Evolutionary conservation across 148 eudicot species (phyloP), one percentile per base, ranked within the genome.

Genomic region (Diospyros kaki): DNA sequence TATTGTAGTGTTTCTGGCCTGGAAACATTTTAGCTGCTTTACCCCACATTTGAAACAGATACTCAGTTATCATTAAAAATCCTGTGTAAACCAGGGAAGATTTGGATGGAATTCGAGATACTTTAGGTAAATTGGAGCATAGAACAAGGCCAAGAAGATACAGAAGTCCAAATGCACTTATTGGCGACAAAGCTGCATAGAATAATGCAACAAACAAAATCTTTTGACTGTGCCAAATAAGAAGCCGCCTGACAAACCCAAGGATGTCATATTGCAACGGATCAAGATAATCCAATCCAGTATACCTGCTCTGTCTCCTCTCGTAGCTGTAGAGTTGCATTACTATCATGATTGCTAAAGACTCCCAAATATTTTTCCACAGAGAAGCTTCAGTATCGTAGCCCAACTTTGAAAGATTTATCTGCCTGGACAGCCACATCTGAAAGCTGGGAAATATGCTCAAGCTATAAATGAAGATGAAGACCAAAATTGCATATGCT

Each of bases 291-390:
- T 78, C 86, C 58, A 82, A 81, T 14, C 73, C 79, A 5, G 40
- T 68, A 73, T 73, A 74, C 78, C 85, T 93, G 93, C 91, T 95
- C 81, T 95, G 91, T 77, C 97, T 88, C 80, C 99, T 87, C 83
- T 93, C 99, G 55, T 95, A 95, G 84, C 97, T 95, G 81, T 93
- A 95, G 73, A 95, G 97, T 84, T 95, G 99, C 99, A 95, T 95
- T 68, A 93, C 99, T 78, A 93, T 86, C 85, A 93, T 77, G 70
- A 93, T 82, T 75, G 99, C 99, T 56, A 95, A 81, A 58, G 99
- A 91, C 77, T 95, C 94, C 90, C 89, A 93, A 15, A 87, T 84
- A 88, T 95, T 95, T 74, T 93, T 67, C 79, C 91, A 76, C 71
- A 93, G 80, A 50, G 91, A 88, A 80, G 93, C 86, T 75, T 91